Evolutionary conservation across 2,329 filamentous ascomycete genomes (phyloP).

Genomic region (Talaromyces verruculosus): DNA sequence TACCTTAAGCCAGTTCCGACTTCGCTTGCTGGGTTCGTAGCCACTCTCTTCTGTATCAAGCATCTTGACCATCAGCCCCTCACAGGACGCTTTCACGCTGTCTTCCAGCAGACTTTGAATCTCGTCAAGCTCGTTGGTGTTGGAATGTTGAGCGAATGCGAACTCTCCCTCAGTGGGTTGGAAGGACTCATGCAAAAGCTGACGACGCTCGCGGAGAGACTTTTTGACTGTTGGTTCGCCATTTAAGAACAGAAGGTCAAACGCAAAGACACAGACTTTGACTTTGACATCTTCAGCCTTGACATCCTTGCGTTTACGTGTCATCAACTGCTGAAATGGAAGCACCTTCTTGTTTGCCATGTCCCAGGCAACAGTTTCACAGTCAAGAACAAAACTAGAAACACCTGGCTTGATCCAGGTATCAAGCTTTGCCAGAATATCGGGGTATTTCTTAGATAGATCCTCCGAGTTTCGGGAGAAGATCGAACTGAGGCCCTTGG

Average conservation of each 20-base stretch:
- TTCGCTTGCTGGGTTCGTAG: constrained; percentile 94
- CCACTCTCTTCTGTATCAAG: constrained; percentile 87
- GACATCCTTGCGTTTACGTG: constrained; percentile 94
- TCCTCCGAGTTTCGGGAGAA: constrained; percentile 98
- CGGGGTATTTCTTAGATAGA: constrained; percentile 94
- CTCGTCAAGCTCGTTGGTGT: constrained; percentile 86
- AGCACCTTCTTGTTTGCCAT: constrained; percentile 90
- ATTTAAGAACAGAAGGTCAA: constrained; percentile 91
- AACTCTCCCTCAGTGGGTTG: constrained; percentile 83
- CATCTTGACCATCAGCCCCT: constrained; percentile 99
- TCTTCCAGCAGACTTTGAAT: constrained; percentile 93
- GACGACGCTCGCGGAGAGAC: constrained; percentile 77
- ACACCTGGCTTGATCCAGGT: constrained; percentile 88
- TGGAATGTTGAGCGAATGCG: constrained; percentile 79
- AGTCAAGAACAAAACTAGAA: constrained; percentile 96
- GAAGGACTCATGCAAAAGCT: constrained; percentile 72
- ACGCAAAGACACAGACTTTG: constrained; percentile 95
- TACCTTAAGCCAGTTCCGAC: constrained; percentile 97
- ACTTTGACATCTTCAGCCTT: constrained; percentile 93
- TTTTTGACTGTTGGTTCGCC: constrained; percentile 86
- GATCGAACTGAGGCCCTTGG: constrained; percentile 77
- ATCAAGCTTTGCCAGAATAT: constrained; percentile 83
- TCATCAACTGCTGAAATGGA: constrained; percentile 98
- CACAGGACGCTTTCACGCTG: constrained; percentile 91
- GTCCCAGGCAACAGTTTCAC: constrained; percentile 97